Evolutionary conservation across 2,329 filamentous ascomycete species (phyloP), one percentile per base, ranked within the genome.

Genomic region (Verruconis gallopava): DNA sequence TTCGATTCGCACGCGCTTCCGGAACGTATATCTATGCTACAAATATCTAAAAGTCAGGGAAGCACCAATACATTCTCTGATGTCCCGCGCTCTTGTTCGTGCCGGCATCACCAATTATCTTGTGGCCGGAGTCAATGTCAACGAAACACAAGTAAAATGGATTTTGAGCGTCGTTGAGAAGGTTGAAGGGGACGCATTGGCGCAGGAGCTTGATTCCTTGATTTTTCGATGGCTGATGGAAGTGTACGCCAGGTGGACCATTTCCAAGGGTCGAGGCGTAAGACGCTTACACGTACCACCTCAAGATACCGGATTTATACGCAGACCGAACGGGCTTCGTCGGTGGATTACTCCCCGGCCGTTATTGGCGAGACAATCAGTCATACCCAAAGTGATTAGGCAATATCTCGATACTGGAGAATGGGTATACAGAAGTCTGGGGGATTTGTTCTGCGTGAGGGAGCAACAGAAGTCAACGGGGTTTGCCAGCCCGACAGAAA

Each of bases 61-160:
- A 35, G 66, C 62, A 5, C 63, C 63, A 2, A 51, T 72, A 13
- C 53, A 56, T 14, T 58, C 63, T 1, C 47, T 58, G 3, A 54
- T 75, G 44, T 62, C 61, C 4, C 62, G 66, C 21, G 67, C 71
- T 1, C 49, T 75, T 50, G 69, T 71, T 44, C 59, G 65, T 48
- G 64, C 67, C 17, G 70, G 67, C 13, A 55, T 73, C 18, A 55
- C 63, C 18, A 57, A 68, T 13, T 63, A 58, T 28, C 57, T 66
- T 13, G 53, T 60, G 15, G 56, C 58, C 21, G 59, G 59, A 2
- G 45, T 50, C 2, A 50, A 50, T 18, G 53, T 70, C 1, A 49
- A 58, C 11, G 50, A 48, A 1, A 47, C 47, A 20, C 57, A 59
- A 44, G 57, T 68, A 42, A 49, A 53, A 21, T 72, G 63, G 51